phyloP scores from a whole-genome alignment of 352 stramenopile species.

The Phytophthora hybrid region DNA sequence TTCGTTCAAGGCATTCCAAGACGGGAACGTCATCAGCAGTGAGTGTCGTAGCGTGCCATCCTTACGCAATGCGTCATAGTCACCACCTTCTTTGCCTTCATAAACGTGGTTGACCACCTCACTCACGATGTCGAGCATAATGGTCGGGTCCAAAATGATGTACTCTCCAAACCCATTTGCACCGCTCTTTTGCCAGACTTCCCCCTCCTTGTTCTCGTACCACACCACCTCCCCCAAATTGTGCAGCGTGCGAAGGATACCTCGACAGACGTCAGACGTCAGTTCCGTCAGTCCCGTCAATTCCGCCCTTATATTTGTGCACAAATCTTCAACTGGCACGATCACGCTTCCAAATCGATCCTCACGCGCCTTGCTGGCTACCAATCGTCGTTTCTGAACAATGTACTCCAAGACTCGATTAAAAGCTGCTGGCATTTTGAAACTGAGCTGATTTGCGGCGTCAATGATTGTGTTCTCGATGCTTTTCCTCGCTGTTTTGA shows the following conservation, averaged over 20 bases:
- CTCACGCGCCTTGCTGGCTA: not conserved
- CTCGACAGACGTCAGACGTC: not conserved
- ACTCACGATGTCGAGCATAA: slow-evolving; percentile 32
- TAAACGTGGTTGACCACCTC: slow-evolving; percentile 31
- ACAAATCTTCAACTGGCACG: not conserved
- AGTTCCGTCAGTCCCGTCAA: too few relatives aligned
- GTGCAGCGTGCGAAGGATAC: slow-evolving; percentile 21
- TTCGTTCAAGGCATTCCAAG: slow-evolving; percentile 6
- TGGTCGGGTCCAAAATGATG: slow-evolving; percentile 15
- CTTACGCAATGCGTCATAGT: slow-evolving; percentile 10
- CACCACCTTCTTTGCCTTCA: not conserved
- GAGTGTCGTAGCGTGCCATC: slow-evolving; percentile 17
- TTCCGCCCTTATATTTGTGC: too few relatives aligned
- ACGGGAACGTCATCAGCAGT: slow-evolving; percentile 9
- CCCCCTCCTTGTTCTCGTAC: slow-evolving; percentile 16
- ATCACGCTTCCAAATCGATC: slow-evolving; percentile 15
- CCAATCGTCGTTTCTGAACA: not conserved
- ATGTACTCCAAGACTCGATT: slow-evolving; percentile 14
- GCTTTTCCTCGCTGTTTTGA: not conserved
- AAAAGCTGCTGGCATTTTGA: slow-evolving; percentile 7
- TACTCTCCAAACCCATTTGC: not conserved
- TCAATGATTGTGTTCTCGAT: not conserved
- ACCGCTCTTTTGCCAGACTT: too few relatives aligned
- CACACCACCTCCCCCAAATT: slow-evolving; percentile 29
- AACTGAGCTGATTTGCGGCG: not conserved